phyloP scores from a whole-genome alignment of 768 basidiomycete species.

The Saitozyma podzolica region DNA sequence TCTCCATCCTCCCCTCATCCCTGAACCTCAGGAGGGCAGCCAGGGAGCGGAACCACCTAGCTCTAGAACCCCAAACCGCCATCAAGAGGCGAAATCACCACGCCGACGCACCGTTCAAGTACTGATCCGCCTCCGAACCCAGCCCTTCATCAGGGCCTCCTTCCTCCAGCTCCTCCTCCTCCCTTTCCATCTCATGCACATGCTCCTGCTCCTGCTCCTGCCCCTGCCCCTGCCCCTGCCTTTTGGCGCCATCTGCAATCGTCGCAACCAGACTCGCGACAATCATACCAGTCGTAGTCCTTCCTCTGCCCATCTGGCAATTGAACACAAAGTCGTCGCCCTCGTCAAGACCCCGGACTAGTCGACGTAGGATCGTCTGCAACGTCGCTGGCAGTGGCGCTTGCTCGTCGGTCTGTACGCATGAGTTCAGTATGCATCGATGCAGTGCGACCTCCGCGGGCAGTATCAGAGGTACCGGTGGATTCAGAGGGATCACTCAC shows the following conservation, averaged over 20 bases:
- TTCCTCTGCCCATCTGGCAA: conserved; percentile 80
- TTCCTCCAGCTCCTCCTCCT: conserved; percentile 59
- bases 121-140: conserved; percentile 76
- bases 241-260: conserved; percentile 36
- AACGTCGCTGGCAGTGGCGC: conserved; percentile 88
- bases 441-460: background rate
- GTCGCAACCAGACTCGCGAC: conserved; percentile 78
- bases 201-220: conserved; percentile 6
- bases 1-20: too few species aligned
- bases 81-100: background rate
- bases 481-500: conserved; percentile 56
- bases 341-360: conserved; percentile 59
- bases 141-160: conserved; percentile 69
- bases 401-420: conserved; percentile 86
- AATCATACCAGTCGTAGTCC: conserved; percentile 95
- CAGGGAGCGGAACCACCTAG: too few species aligned
- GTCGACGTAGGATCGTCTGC: conserved; percentile 71
- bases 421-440: conserved; percentile 6
- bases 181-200: conserved; percentile 21
- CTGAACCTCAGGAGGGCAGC: too few species aligned
- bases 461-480: background rate
- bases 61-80: too few species aligned
- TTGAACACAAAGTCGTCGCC: conserved; percentile 71
- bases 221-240: background rate
- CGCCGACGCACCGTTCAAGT: conserved; percentile 68